Evolutionary conservation across 768 basidiomycete species (phyloP), one percentile per base, ranked within the genome.

Genomic region (Phlebiopsis flavidoalba): DNA sequence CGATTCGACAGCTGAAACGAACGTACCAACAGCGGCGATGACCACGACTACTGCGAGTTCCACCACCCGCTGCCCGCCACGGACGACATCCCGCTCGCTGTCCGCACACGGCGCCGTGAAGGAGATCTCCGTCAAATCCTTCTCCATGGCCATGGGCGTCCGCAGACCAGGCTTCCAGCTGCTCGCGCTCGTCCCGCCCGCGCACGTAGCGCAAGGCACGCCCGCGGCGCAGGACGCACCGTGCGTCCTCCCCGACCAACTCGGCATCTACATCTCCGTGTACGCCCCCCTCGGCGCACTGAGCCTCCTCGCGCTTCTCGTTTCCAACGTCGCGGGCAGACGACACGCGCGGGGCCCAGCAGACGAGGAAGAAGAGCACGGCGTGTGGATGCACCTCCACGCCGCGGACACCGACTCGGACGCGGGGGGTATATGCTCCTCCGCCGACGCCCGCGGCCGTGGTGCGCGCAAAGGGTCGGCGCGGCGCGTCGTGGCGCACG

Each of bases 11-110:
- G 11, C 36, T 53, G 37, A 63, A 24, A n/a, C 35, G n/a, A 50
- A n/a, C 40, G 10, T 8, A 5, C 52, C 35, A 24, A 51, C 60
- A 93, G 91, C 65, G 96, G 93, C 5, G 94, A 98, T 72, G 95
- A 98, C 69, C 95, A 97, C 70, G 96, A 98, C 67, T 93, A 95
- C 64, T 98, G 96, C 73, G 91, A 91, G 75, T 84, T 86, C 68
- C 76, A 77, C 69, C 84, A 87, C 71, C 65, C 73, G 63, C 69
- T 72, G 57, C 63, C 63, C 58, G 62, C 61, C n/a, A 61, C 61
- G 37, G 65, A 62, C 36, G 66, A 66, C 37, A 22, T 60, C 36
- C 63, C 17, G 47, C 53, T 57, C 17, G 47, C 53, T 57, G 56
- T 60, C 60, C 63, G 24, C 64, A 57, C 58, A 7, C 66, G 70